phyloP scores from a whole-genome alignment of 2,329 filamentous ascomycete genomes.

The Fusarium xyrophilum region DNA sequence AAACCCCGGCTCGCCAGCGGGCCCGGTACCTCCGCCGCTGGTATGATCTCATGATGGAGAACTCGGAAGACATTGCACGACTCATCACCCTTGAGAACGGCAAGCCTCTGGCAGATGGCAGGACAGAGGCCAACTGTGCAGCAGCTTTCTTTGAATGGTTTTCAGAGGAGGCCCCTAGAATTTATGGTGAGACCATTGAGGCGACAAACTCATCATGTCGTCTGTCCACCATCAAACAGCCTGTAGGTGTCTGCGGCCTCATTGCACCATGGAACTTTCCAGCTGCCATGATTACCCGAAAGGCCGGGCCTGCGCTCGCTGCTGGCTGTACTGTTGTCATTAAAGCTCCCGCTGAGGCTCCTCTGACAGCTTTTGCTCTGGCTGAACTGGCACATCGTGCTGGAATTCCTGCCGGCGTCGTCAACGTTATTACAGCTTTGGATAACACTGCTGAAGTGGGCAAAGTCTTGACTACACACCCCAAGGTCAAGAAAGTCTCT shows the following conservation, averaged over 20 bases:
- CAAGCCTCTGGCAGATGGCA: slow-evolving; percentile 69
- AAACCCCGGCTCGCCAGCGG: slow-evolving; percentile 65
- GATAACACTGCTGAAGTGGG: slow-evolving; percentile 82
- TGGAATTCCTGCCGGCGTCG: slow-evolving; percentile 84
- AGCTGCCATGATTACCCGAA: slow-evolving; percentile 59
- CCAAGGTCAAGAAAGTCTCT: slow-evolving; percentile 69
- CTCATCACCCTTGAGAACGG: slow-evolving; percentile 77
- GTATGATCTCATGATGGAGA: slow-evolving; percentile 71
- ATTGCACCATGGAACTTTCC: slow-evolving; percentile 64
- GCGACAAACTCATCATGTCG: slow-evolving; percentile 66
- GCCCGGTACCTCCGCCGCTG: slow-evolving; percentile 67
- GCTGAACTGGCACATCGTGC: slow-evolving; percentile 84
- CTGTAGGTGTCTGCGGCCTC: slow-evolving; percentile 47
- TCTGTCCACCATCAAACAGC: slow-evolving; percentile 44
- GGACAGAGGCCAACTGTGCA: slow-evolving; percentile 64
- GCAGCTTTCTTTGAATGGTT: slow-evolving; percentile 71
- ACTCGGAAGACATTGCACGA: slow-evolving; percentile 69
- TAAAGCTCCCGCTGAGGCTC: slow-evolving; percentile 89
- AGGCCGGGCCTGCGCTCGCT: slow-evolving; percentile 63
- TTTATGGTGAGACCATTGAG: slow-evolving; percentile 56
- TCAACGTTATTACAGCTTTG: slow-evolving; percentile 82
- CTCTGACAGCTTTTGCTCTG: slow-evolving; percentile 83
- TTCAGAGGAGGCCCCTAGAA: slow-evolving; percentile 66
- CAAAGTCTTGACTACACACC: slow-evolving; percentile 53
- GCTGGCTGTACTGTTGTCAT: slow-evolving; percentile 80